Percentiles rank a stretch among this genome's conserved stretches.
Evolutionary conservation across 345 rosid genomes (phyloP).

Genomic region (Carallia brachiata): DNA sequence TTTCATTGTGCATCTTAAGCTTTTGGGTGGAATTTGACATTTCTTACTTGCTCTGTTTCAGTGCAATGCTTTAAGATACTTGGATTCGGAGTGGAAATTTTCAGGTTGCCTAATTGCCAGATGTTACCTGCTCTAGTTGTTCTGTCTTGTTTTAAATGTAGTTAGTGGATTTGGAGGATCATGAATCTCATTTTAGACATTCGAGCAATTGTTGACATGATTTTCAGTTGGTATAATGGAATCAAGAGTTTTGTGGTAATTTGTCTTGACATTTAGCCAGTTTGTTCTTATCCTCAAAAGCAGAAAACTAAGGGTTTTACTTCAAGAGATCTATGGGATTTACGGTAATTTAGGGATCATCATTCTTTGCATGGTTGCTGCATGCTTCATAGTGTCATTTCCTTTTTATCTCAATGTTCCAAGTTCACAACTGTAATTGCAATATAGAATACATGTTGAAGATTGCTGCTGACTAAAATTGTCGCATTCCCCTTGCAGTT

Average conservation of each 20-base stretch:
- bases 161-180: neutral
- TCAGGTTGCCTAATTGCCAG: too few relatives aligned
- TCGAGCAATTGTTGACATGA: too few relatives aligned
- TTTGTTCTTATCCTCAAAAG: too few relatives aligned
- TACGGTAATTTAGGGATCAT: neutral
- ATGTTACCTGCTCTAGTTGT: too few relatives aligned
- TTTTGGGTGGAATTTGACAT: neutral
- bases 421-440: neutral
- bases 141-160: too few relatives aligned
- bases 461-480: constrained; percentile 10
- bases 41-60: neutral
- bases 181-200: neutral
- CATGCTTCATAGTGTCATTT: neutral
- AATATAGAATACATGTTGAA: constrained; percentile 6
- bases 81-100: too few relatives aligned
- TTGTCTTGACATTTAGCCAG: too few relatives aligned
- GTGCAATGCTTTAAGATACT: too few relatives aligned
- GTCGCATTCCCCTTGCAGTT: constrained; percentile 42
- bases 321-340: neutral
- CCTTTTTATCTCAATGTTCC: neutral
- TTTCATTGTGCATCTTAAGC: neutral
- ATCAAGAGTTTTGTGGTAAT: too few relatives aligned
- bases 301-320: neutral
- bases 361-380: neutral
- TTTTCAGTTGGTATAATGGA: too few relatives aligned